A percentile compares a stretch with the other conserved stretches of the same genome.
Conservation (phyloP, 2,329 filamentous ascomycete genomes). For the Colletotrichum kahawae region DNA sequence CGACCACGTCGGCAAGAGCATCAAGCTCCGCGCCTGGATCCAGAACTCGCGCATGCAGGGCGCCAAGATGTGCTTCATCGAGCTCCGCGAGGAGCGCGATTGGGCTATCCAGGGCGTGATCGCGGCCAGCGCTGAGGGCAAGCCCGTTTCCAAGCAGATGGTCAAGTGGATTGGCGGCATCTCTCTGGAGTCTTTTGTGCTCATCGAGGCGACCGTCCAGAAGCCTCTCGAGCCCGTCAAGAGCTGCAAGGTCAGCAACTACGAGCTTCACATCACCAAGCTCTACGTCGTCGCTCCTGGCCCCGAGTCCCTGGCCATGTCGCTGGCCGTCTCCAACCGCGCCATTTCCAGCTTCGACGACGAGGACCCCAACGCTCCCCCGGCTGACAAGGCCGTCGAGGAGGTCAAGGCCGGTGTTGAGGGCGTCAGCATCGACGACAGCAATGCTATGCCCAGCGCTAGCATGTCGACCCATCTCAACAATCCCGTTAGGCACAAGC, state of each 20-base stretch:
- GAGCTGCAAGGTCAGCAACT: slow-evolving; percentile 78
- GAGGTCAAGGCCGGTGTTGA: slow-evolving; percentile 36
- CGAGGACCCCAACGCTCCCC: slow-evolving; percentile 47
- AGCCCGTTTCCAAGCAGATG: slow-evolving; percentile 78
- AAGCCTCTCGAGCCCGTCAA: slow-evolving; percentile 87
- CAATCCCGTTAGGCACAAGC: slow-evolving; percentile 91
- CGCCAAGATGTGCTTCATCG: slow-evolving; percentile 90
- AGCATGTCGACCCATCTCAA: slow-evolving; percentile 85
- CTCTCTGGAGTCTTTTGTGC: slow-evolving; percentile 80
- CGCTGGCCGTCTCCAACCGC: slow-evolving; percentile 74
- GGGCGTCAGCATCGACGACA: slow-evolving; percentile 42
- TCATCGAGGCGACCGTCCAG: slow-evolving; percentile 81
- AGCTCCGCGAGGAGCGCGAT: slow-evolving; percentile 76
- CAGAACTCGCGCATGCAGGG: slow-evolving; percentile 89
- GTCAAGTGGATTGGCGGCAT: slow-evolving; percentile 86
- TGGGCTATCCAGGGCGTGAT: slow-evolving; percentile 86
- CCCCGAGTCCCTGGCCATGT: slow-evolving; percentile 62
- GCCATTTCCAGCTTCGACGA: slow-evolving; percentile 73
- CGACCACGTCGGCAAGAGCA: slow-evolving; percentile 68
- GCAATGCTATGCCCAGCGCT: slow-evolving; percentile 66
- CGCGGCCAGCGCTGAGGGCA: slow-evolving; percentile 66
- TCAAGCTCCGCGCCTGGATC: slow-evolving; percentile 80
- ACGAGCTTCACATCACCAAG: slow-evolving; percentile 89
- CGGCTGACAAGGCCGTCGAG: slow-evolving; percentile 35
- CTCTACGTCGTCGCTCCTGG: slow-evolving; percentile 76